Evolutionary conservation across 2,329 filamentous ascomycete species (phyloP), one percentile per base, ranked within the genome.

Genomic region (Diplodia sapinea): DNA sequence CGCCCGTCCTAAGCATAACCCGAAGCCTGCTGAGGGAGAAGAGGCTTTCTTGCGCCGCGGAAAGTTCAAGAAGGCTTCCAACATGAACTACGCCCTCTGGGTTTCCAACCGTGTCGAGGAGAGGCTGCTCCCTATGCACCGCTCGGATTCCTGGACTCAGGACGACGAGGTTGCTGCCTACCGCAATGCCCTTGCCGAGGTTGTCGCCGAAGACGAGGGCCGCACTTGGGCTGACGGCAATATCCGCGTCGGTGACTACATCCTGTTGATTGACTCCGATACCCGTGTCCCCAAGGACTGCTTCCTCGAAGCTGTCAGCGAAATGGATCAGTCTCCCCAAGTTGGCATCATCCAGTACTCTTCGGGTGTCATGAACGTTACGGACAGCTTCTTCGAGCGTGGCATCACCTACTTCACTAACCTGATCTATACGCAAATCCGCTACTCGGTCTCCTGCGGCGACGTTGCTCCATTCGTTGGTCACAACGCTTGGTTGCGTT

Each of bases 401-500:
- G 76, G 76, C 43, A 78, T 82, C 73, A 76, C 80, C 67, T 76
- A 78, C 73, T 79, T 82, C 78, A 77, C 80, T 69, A 87, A 92
- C 76, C 83, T 92, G 43, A 89, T 93, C 76, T 92, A 93, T 81
- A 89, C 88, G 43, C 89, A 90, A 71, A 93, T 93, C 75, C 87
- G 88, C 54, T 93, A 89, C 78, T 89, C 89, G n/a, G 90, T 93
- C 38, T 86, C 89, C 67, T 91, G 90, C 77, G 90, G 90, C 47
- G 90, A 93, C 72, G 89, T 92, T 50, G 89, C 90, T 26, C 91
- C 91, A 55, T 93, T 93, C 73, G 91, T 93, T 73, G 91, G 91
- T n/a, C 91, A 93, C 80, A 93, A 93, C 71, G 90, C 90, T 62
- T 84, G 93, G 54, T 85, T 93, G 26, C 88, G 90, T 72, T 93